Percentiles rank a stretch among this genome's conserved stretches.
Conservation (phyloP, 2,329 filamentous ascomycete species). For the Venturia oleaginea region DNA sequence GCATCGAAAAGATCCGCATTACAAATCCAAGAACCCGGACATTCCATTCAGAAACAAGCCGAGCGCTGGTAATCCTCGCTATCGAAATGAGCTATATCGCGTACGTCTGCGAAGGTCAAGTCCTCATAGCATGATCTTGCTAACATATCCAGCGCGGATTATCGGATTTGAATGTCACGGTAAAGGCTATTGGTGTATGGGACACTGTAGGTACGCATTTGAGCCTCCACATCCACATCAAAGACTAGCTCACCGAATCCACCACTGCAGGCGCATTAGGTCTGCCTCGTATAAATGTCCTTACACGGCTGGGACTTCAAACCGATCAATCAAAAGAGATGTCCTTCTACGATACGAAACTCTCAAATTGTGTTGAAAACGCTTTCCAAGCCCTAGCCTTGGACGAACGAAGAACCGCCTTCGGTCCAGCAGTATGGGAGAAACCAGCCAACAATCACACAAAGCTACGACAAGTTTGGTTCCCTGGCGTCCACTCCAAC, state of each 20-base stretch:
- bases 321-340: conserved; percentile 29
- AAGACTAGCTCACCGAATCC: not conserved
- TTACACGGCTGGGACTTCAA: conserved; percentile 29
- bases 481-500: conserved; percentile 38
- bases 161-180: conserved; percentile 25
- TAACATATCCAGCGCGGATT: conserved; percentile 20
- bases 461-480: conserved; percentile 39
- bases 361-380: conserved; percentile 31
- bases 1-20: conserved; percentile 34
- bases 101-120: conserved; percentile 13
- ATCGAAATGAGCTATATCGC: conserved; percentile 33
- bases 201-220: conserved; percentile 31
- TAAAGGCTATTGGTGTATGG: conserved; percentile 38
- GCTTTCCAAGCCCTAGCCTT: conserved; percentile 38
- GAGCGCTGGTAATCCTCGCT: conserved; percentile 32
- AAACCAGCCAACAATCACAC: conserved; percentile 34
- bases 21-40: conserved; percentile 36
- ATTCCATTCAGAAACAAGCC: conserved; percentile 40
- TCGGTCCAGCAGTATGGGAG: conserved; percentile 36
- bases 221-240: not conserved
- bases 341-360: conserved; percentile 40
- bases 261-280: conserved; percentile 27
- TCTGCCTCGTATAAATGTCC: conserved; percentile 35
- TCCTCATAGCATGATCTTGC: not conserved
- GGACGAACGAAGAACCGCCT: conserved; percentile 34